phyloP scores from a whole-genome alignment of 164 flowering plant species.

The Magnolia kwangsiensis region DNA sequence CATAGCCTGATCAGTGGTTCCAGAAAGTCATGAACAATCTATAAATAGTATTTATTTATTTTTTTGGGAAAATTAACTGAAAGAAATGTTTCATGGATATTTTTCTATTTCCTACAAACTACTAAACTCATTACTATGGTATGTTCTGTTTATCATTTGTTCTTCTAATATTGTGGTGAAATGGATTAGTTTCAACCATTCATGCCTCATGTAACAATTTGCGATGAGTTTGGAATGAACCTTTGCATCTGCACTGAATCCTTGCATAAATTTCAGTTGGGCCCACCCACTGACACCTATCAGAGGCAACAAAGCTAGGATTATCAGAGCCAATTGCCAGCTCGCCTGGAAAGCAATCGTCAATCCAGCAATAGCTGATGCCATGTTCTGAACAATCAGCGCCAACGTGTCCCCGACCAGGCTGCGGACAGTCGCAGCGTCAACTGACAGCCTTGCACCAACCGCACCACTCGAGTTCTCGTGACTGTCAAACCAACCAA shows the following conservation, averaged over 20 bases:
- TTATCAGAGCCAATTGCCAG: slow-evolving; percentile 39
- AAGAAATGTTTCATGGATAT: not conserved
- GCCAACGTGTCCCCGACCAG: slow-evolving; percentile 44
- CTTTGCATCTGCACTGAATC: slow-evolving; percentile 47
- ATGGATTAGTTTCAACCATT: not conserved
- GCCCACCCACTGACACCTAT: slow-evolving; percentile 31
- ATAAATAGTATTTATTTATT: not conserved
- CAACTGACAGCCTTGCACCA: slow-evolving; percentile 46
- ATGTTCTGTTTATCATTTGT: not conserved
- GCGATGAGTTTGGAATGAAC: slow-evolving; percentile 10
- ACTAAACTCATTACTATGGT: not conserved
- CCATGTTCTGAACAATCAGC: slow-evolving; percentile 33
- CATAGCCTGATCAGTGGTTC: not conserved
- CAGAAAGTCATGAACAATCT: not conserved
- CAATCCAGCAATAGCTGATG: slow-evolving; percentile 35
- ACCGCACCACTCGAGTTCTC: slow-evolving; percentile 40
- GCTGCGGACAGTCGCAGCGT: slow-evolving; percentile 34
- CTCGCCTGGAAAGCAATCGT: slow-evolving; percentile 35
- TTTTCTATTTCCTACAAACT: not conserved
- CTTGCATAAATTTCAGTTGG: slow-evolving; percentile 36
- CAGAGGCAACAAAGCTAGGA: slow-evolving; percentile 35
- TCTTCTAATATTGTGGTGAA: not conserved
- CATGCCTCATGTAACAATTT: not conserved
- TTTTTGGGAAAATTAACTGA: not conserved
- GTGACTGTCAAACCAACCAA: slow-evolving; percentile 29